Evolutionary conservation across 306 rosid genomes (phyloP).

Genomic region (Prosopis cineraria): DNA sequence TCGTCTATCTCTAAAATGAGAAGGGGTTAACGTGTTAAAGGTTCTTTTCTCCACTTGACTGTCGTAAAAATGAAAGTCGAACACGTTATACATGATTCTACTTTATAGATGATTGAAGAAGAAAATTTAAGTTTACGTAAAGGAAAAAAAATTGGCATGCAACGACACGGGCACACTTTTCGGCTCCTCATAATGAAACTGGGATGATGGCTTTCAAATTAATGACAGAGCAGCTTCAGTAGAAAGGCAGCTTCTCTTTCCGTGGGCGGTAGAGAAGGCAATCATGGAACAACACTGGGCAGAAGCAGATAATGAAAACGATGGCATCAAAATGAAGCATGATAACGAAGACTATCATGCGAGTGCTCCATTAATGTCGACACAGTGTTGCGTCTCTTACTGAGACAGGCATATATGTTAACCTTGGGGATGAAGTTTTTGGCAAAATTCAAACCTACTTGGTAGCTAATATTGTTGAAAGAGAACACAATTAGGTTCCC

Average conservation of each 20-base stretch:
- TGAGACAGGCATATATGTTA: neutral
- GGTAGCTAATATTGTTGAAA: constrained; percentile 10
- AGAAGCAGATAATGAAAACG: neutral
- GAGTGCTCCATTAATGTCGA: too few species aligned
- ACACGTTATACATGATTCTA: constrained; percentile 1
- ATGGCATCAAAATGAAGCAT: neutral
- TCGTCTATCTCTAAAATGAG: constrained; percentile 15
- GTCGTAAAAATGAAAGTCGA: neutral
- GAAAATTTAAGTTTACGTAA: neutral
- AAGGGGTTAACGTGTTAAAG: neutral
- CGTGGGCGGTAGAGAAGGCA: neutral
- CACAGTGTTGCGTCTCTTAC: neutral
- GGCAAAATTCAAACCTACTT: neutral
- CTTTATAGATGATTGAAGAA: neutral
- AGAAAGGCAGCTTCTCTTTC: neutral
- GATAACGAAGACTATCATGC: neutral
- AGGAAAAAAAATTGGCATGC: constrained; percentile 31
- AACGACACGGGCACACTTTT: constrained; percentile 47
- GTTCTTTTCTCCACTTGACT: constrained; percentile 10
- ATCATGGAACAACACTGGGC: neutral
- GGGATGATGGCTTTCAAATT: neutral
- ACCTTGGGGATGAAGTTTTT: neutral
- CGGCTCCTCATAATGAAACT: constrained; percentile 9
- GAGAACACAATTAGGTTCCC: neutral
- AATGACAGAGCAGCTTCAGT: constrained; percentile 3